These are phyloP conservation scores for Aspergillus baeticus DNA, from an alignment of 495 filamentous ascomycete genomes.

Conservation along the genomic window DNA sequence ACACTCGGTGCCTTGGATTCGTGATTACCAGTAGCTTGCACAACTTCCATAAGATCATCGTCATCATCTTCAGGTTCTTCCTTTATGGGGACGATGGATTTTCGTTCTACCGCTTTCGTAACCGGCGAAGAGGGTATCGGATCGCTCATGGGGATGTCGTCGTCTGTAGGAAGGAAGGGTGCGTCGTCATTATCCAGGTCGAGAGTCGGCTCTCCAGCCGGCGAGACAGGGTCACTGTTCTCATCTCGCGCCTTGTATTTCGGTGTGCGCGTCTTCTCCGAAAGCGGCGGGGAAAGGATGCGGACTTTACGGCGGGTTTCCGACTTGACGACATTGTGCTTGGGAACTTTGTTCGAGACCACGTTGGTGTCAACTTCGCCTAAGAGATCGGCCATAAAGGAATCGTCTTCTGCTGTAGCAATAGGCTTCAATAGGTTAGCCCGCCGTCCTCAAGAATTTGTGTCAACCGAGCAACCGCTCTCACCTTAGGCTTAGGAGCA, in stretches of 20 bases:
- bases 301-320: conserved; percentile 75
- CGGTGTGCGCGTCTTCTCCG: conserved; percentile 46
- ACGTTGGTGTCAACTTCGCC: conserved; percentile 86
- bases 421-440: conserved; percentile 29
- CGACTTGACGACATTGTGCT: conserved; percentile 66
- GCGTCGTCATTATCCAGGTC: conserved; percentile 54
- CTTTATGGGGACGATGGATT: conserved; percentile 57
- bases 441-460: background rate
- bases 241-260: conserved; percentile 42
- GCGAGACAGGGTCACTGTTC: conserved; percentile 37
- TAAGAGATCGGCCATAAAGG: conserved; percentile 80
- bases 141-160: conserved; percentile 81
- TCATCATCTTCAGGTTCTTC: conserved; percentile 71
- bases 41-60: conserved; percentile 84
- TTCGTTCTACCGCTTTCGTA: conserved; percentile 75
- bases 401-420: conserved; percentile 78
- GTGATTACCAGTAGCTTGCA: conserved; percentile 63
- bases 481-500: conserved; percentile 78
- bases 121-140: conserved; percentile 84
- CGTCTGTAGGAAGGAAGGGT: conserved; percentile 42
- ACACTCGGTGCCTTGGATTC: conserved; percentile 67
- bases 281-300: conserved; percentile 70
- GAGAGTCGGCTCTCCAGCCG: conserved; percentile 36
- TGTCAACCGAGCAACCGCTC: conserved; percentile 8
- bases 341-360: conserved; percentile 52